Percentiles rank a stretch among this genome's conserved stretches.
phyloP scores from a whole-genome alignment of 257 asterid species.

The Nicotiana attenuata region DNA sequence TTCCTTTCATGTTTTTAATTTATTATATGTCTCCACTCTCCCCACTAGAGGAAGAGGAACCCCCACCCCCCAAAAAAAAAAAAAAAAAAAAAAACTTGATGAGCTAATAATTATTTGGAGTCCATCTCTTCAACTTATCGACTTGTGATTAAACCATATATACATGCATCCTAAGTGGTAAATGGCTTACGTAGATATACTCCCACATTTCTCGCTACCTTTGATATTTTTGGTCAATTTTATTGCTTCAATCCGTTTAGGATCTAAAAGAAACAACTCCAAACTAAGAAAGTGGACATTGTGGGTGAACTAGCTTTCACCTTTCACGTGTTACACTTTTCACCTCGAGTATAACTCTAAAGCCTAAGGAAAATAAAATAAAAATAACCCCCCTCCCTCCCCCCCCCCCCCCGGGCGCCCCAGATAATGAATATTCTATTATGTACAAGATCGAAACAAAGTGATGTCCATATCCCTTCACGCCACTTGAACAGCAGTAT shows the following conservation, averaged over 20 bases:
- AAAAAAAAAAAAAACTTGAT: no score
- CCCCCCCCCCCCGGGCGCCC: no score
- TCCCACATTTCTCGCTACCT: neutral
- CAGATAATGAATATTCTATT: neutral
- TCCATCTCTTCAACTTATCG: no score
- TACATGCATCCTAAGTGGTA: no score
- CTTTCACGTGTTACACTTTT: neutral
- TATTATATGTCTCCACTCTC: neutral
- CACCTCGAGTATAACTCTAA: no score
- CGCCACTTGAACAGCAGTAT: slow-evolving; percentile 55
- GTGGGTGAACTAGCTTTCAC: neutral
- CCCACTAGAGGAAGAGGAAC: neutral
- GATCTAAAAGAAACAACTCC: neutral
- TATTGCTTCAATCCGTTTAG: neutral
- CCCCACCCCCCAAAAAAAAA: no score
- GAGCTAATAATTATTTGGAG: no score
- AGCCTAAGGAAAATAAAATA: neutral
- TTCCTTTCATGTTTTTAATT: neutral
- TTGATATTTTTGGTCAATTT: no score
- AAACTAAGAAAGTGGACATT: neutral
- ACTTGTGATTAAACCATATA: no score
- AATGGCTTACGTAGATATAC: no score
- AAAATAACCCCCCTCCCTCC: neutral
- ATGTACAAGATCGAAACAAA: neutral
- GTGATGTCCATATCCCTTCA: slow-evolving; percentile 16